These are phyloP conservation scores for Schizopora paradoxa DNA, from an alignment of 1,284 basidiomycete species.

Conservation along the genomic window DNA sequence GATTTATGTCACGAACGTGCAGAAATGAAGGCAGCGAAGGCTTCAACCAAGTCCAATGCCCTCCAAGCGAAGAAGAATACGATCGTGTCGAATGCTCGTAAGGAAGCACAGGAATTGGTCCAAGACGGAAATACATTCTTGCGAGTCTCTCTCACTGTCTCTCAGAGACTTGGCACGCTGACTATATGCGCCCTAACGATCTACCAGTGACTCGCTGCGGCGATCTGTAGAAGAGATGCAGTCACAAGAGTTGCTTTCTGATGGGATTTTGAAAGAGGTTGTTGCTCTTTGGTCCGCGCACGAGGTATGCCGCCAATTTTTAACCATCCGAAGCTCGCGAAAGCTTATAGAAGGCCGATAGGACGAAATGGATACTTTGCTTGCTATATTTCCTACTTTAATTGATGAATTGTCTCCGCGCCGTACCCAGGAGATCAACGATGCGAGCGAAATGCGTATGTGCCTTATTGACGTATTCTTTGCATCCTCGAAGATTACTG, in stretches of 20 bases:
- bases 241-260: constrained; percentile 24
- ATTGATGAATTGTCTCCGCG: constrained; percentile 33
- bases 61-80: constrained; percentile 29
- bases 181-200: neutral
- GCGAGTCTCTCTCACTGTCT: constrained; percentile 18
- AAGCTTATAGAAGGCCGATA: constrained; percentile 16
- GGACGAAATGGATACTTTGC: constrained; percentile 30
- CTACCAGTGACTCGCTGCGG: constrained; percentile 27
- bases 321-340: neutral
- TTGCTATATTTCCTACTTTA: constrained; percentile 28
- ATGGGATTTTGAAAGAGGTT: constrained; percentile 22
- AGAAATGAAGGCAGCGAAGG: constrained; percentile 31
- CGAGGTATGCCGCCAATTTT: constrained; percentile 21
- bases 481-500: neutral
- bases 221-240: constrained; percentile 25
- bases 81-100: constrained; percentile 25
- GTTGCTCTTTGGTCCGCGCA: constrained; percentile 23
- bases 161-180: neutral
- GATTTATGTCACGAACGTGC: too few species aligned
- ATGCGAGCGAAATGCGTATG: constrained; percentile 35
- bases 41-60: constrained; percentile 23
- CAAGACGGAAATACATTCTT: constrained; percentile 26
- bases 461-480: neutral
- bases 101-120: constrained; percentile 25
- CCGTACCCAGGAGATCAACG: constrained; percentile 31